phyloP scores from a whole-genome alignment of 179 eudicot genomes.

The Nepenthes alata region DNA sequence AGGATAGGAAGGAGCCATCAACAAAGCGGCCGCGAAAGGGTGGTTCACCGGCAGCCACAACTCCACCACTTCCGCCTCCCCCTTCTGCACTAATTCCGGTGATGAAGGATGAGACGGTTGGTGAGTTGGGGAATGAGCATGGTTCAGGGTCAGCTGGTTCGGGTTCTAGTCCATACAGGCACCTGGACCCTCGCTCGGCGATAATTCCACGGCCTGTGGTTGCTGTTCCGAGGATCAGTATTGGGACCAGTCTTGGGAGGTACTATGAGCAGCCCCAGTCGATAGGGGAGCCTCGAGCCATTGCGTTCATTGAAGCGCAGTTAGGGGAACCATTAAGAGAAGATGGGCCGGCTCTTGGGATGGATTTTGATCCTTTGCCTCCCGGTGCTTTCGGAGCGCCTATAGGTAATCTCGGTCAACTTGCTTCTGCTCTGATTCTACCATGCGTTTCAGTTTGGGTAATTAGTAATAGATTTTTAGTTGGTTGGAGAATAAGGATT shows the following conservation, averaged over 20 bases:
- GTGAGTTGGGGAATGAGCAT: conserved; percentile 41
- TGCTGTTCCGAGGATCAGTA: conserved; percentile 45
- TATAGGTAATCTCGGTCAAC: conserved; percentile 38
- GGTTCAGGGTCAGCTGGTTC: conserved; percentile 42
- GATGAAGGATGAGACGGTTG: conserved; percentile 30
- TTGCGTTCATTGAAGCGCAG: conserved; percentile 72
- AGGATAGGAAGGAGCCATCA: conserved; percentile 47
- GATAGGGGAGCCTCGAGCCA: conserved; percentile 50
- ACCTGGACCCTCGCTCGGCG: conserved; percentile 25
- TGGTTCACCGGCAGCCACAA: conserved; percentile 8
- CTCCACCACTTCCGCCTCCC: conserved; percentile 7
- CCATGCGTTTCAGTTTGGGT: conserved; percentile 2
- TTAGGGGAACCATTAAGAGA: conserved; percentile 77
- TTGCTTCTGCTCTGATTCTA: neutral
- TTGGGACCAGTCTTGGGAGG: conserved; percentile 26
- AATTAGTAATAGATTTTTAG: neutral
- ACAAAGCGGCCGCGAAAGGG: conserved; percentile 23
- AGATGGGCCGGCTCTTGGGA: conserved; percentile 82
- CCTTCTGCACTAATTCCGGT: conserved; percentile 12
- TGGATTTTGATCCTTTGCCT: conserved; percentile 96
- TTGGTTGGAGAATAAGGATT: neutral
- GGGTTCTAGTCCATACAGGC: conserved; percentile 46
- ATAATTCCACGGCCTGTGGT: conserved; percentile 33
- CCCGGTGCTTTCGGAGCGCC: conserved; percentile 96
- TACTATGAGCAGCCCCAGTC: conserved; percentile 54